phyloP scores from a whole-genome alignment of 139 green algal species.

The Chlorella ohadii region DNA sequence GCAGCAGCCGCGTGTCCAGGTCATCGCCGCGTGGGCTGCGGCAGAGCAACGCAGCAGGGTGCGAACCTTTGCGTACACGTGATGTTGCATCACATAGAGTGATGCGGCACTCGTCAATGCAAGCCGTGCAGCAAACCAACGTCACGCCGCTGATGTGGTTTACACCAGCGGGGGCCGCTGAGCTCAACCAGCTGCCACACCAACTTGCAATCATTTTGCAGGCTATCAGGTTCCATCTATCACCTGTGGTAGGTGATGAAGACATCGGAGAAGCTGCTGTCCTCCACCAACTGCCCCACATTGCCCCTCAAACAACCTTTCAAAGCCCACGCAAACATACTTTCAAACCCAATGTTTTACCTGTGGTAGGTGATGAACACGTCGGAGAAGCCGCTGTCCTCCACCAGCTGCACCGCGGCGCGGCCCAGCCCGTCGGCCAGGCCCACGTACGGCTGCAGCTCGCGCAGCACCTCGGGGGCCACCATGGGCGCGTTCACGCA shows the following conservation, averaged over 20 bases:
- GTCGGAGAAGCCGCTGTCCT: conserved; percentile 78
- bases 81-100: no score
- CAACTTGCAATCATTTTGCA: no score
- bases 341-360: no score
- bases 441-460: conserved; percentile 90
- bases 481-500: conserved; percentile 97
- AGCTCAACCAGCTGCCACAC: no score
- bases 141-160: no score
- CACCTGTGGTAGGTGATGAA: conserved; percentile 81
- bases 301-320: no score
- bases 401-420: conserved; percentile 72
- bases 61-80: no score
- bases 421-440: conserved; percentile 84
- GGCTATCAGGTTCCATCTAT: no score
- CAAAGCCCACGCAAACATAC: no score
- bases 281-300: conserved; percentile 58
- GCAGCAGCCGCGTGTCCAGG: conserved; percentile 94
- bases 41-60: background rate
- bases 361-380: conserved; percentile 87
- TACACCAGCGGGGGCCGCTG: no score
- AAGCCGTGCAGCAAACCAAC: no score
- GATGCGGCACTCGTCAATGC: no score
- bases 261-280: conserved; percentile 79
- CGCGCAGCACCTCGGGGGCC: conserved; percentile 88
- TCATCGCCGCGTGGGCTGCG: conserved; percentile 76